These are phyloP conservation scores for Penicillium lividum DNA, from an alignment of 495 filamentous ascomycete genomes.

Conservation along the genomic window DNA sequence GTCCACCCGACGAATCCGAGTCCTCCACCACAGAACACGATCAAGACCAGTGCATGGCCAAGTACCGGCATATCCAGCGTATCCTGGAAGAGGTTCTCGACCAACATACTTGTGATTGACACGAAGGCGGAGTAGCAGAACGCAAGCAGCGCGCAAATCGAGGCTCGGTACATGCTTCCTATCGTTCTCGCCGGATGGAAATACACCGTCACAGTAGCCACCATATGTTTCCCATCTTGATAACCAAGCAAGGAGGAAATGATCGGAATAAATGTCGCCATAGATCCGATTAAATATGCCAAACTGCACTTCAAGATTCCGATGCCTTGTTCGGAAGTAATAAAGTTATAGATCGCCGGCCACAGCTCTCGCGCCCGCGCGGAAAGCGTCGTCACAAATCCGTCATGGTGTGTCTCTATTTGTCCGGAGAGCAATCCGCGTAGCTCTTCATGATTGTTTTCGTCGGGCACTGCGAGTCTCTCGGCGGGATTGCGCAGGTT, in stretches of 20 bases:
- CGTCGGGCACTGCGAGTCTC: constrained; percentile 11
- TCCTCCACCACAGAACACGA: constrained; percentile 86
- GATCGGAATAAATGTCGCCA: constrained; percentile 80
- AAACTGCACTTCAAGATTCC: constrained; percentile 90
- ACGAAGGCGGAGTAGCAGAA: constrained; percentile 82
- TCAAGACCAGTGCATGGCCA: constrained; percentile 78
- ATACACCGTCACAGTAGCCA: constrained; percentile 89
- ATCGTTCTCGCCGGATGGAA: constrained; percentile 92
- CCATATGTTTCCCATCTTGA: constrained; percentile 95
- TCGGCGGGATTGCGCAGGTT: constrained; percentile 40
- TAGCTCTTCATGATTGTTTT: constrained; percentile 35
- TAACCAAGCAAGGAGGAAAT: constrained; percentile 73
- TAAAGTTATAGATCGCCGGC: constrained; percentile 36
- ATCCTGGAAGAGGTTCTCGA: constrained; percentile 73
- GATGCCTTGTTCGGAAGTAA: constrained; percentile 60
- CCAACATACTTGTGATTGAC: constrained; percentile 82
- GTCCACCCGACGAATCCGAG: constrained; percentile 90
- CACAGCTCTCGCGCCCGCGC: constrained; percentile 15
- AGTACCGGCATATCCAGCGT: constrained; percentile 62
- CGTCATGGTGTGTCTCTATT: constrained; percentile 18
- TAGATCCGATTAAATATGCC: constrained; percentile 84
- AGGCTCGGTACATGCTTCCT: constrained; percentile 89
- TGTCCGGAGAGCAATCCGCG: constrained; percentile 43
- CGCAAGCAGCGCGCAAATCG: constrained; percentile 77
- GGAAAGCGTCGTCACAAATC: constrained; percentile 16